Percentiles rank a stretch among this genome's conserved stretches.
These are phyloP conservation scores for Hapsidospora chrysogenum DNA, from an alignment of 495 filamentous ascomycete genomes.

Conservation along the genomic window DNA sequence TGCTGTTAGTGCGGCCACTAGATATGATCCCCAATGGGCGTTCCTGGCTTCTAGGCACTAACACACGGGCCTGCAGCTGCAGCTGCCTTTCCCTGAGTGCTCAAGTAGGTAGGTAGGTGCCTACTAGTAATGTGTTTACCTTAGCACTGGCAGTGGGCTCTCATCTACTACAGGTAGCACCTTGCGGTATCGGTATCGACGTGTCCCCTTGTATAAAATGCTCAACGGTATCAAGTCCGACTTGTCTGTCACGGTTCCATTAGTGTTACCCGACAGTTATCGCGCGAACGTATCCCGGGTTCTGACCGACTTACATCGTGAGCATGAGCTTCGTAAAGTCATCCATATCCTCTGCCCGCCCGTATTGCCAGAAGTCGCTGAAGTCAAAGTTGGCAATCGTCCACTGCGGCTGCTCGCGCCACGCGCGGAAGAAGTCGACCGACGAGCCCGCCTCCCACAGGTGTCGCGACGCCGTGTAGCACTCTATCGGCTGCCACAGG, in stretches of 20 bases:
- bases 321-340: slow-evolving; percentile 10
- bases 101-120: no score
- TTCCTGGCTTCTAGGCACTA: no score
- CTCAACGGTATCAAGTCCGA: slow-evolving; percentile 1
- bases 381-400: slow-evolving; percentile 8
- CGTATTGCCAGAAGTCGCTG: slow-evolving; percentile 8
- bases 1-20: no score
- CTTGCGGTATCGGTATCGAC: neutral
- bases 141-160: no score
- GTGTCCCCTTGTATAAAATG: neutral
- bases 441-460: slow-evolving; percentile 10
- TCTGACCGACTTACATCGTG: slow-evolving; percentile 9
- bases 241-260: neutral
- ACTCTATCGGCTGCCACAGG: slow-evolving; percentile 6
- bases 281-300: no score
- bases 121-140: no score
- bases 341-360: slow-evolving; percentile 9
- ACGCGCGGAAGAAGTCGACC: slow-evolving; percentile 11
- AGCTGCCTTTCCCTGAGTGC: no score
- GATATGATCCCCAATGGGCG: no score
- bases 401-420: slow-evolving; percentile 11
- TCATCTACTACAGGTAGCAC: no score
- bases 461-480: slow-evolving; percentile 10
- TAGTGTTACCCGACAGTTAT: no score
- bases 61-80: no score